phyloP scores from a whole-genome alignment of 2,329 filamentous ascomycete species.

The Mariannaea elegans region DNA sequence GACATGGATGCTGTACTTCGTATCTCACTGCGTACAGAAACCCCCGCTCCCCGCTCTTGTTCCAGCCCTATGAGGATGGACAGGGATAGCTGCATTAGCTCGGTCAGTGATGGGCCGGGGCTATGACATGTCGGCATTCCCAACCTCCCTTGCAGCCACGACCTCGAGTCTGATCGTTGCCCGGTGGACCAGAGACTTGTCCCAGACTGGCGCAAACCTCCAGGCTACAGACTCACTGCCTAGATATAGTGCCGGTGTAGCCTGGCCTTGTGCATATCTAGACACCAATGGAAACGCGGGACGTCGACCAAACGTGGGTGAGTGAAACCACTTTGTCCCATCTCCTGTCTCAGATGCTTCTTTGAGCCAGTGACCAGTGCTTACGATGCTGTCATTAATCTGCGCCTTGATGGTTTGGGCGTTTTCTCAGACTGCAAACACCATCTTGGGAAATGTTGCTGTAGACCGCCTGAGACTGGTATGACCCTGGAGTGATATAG shows the following conservation, averaged over 20 bases:
- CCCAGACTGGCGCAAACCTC: conserved; percentile 30
- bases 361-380: too few relatives aligned
- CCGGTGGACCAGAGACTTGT: conserved; percentile 29
- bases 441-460: neutral
- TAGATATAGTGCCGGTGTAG: conserved; percentile 31
- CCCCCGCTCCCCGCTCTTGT: conserved; percentile 29
- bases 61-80: conserved; percentile 37
- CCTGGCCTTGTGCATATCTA: conserved; percentile 31
- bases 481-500: neutral
- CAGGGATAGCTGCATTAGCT: conserved; percentile 36
- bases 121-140: conserved; percentile 29
- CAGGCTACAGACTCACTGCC: conserved; percentile 39
- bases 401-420: too few relatives aligned
- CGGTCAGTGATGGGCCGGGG: conserved; percentile 34
- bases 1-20: neutral
- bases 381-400: too few relatives aligned
- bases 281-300: conserved; percentile 30
- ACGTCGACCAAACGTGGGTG: conserved; percentile 9
- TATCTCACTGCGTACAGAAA: neutral
- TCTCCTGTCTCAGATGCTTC: neutral
- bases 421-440: neutral
- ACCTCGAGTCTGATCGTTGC: conserved; percentile 35
- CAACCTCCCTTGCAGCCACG: conserved; percentile 27
- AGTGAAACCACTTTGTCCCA: conserved; percentile 9
- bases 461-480: neutral